Conservation (phyloP, 306 rosid species). For the Pyrus pyrifolia region DNA sequence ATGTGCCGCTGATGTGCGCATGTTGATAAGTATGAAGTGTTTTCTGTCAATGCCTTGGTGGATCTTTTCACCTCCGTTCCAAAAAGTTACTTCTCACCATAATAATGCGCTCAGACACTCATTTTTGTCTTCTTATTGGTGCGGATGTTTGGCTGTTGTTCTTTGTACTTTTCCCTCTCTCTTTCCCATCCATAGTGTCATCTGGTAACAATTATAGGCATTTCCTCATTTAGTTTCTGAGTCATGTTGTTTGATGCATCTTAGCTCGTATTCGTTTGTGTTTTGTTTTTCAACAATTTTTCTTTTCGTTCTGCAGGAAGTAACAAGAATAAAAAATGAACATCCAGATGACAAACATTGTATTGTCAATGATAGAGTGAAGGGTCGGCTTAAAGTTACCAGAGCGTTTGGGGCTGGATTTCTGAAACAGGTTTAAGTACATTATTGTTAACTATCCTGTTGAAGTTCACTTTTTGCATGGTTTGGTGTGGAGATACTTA, state of each 20-base stretch:
- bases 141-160: background rate
- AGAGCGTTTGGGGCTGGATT: slow-evolving; percentile 98
- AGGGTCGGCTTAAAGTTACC: slow-evolving; percentile 95
- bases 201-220: background rate
- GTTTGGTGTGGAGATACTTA: background rate
- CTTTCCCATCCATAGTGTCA: background rate
- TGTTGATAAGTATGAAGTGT: background rate
- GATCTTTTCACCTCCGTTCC: background rate
- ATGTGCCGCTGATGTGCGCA: background rate
- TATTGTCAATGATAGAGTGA: slow-evolving; percentile 86
- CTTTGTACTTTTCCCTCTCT: background rate
- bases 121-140: slow-evolving; percentile 1
- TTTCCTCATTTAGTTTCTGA: slow-evolving; percentile 1
- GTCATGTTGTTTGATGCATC: slow-evolving; percentile 1
- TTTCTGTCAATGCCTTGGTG: background rate
- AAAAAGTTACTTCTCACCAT: background rate
- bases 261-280: background rate
- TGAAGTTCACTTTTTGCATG: slow-evolving; percentile 4
- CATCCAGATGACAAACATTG: slow-evolving; percentile 91
- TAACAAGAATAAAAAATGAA: slow-evolving; percentile 78
- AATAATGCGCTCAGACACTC: background rate
- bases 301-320: slow-evolving; percentile 54
- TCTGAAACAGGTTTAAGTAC: slow-evolving; percentile 73
- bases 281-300: slow-evolving; percentile 5
- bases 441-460: slow-evolving; percentile 1